A percentile compares a stretch with the other conserved stretches of the same genome.
Evolutionary conservation across 176 grass and related monocot species (phyloP).

Genomic region (Oryza rufipogon): DNA sequence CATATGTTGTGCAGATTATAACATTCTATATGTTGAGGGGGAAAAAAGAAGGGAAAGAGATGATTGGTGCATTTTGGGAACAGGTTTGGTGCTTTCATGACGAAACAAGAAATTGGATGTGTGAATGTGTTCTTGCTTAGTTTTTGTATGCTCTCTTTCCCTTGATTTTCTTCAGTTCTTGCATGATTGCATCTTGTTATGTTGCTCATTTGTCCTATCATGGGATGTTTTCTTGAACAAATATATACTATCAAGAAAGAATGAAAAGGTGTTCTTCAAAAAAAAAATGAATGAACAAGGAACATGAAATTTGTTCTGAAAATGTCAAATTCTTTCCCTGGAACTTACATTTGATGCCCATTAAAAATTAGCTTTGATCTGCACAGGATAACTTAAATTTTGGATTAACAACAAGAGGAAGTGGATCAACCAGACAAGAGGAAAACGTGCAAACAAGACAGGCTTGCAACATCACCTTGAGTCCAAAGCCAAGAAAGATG

Average conservation of each 20-base stretch:
- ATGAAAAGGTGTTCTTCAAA: not conserved
- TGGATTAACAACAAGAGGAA: constrained; percentile 12
- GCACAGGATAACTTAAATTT: constrained; percentile 15
- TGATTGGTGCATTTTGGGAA: not conserved
- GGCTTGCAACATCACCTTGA: constrained; percentile 23
- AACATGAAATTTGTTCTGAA: constrained; percentile 26
- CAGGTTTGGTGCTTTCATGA: constrained; percentile 5
- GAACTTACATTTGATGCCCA: not conserved
- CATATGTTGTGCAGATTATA: not conserved
- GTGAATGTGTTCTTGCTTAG: not conserved
- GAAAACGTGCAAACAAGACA: constrained; percentile 20
- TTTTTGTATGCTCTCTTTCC: not conserved
- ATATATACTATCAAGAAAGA: not conserved
- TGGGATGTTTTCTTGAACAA: constrained; percentile 7
- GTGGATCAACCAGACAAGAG: constrained; percentile 10
- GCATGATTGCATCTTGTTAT: not conserved
- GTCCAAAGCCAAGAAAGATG: constrained; percentile 39
- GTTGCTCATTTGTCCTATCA: not conserved
- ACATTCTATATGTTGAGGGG: not conserved
- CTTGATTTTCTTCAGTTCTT: constrained; percentile 13
- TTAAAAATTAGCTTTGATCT: constrained; percentile 30
- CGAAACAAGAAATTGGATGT: constrained; percentile 1
- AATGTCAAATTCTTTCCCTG: not conserved
- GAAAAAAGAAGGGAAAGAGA: not conserved
- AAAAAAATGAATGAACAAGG: not conserved